These are phyloP conservation scores for Talaromyces proteolyticus DNA, from an alignment of 495 filamentous ascomycete genomes.

Conservation along the genomic window DNA sequence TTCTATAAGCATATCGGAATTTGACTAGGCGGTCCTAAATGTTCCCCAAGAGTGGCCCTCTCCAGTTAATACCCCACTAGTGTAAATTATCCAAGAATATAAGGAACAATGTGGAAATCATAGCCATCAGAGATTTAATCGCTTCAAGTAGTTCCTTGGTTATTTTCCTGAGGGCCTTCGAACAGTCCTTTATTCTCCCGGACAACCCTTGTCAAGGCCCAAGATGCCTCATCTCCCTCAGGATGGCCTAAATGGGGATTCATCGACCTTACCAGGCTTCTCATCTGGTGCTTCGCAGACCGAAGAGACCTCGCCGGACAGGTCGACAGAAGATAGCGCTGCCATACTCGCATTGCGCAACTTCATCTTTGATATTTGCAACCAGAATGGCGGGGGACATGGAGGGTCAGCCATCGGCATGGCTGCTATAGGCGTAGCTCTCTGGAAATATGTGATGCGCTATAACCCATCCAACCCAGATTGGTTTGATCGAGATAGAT, in stretches of 20 bases:
- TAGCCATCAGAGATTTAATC: too few species aligned
- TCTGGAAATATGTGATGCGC: slow-evolving; percentile 87
- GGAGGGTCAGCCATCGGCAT: slow-evolving; percentile 81
- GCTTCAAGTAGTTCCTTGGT: too few species aligned
- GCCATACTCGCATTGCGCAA: slow-evolving; percentile 31
- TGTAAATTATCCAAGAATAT: too few species aligned
- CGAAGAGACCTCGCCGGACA: too few species aligned
- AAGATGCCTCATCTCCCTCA: not conserved
- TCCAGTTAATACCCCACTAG: too few species aligned
- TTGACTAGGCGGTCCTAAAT: too few species aligned
- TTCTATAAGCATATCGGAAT: too few species aligned
- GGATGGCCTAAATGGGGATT: not conserved
- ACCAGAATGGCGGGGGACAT: slow-evolving; percentile 42
- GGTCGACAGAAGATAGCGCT: slow-evolving; percentile 12
- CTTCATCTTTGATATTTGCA: slow-evolving; percentile 41
- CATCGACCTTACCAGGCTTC: not conserved
- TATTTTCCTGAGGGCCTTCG: too few species aligned
- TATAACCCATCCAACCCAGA: slow-evolving; percentile 91
- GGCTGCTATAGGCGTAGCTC: slow-evolving; percentile 82
- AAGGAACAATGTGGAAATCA: too few species aligned
- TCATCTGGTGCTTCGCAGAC: not conserved
- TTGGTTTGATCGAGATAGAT: slow-evolving; percentile 87
- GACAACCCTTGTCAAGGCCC: too few species aligned
- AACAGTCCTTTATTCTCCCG: too few species aligned
- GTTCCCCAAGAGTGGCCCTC: too few species aligned